Evolutionary conservation across 1,284 basidiomycete species (phyloP), one percentile per base, ranked within the genome.

Genomic region (Sphaerobolus stellatus): DNA sequence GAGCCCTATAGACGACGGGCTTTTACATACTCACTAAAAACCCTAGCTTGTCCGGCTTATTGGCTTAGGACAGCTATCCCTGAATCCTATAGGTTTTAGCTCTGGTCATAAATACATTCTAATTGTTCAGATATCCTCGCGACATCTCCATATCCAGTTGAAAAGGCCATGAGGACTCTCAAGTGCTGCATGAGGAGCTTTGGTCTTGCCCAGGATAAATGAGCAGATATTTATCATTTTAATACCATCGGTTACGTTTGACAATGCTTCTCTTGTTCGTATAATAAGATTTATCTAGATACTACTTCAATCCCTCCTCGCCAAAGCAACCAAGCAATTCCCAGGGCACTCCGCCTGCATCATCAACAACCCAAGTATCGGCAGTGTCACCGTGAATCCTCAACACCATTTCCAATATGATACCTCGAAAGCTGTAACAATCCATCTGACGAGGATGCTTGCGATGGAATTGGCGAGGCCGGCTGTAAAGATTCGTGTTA

Each of bases 361-460:
- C 25, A 75, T 75, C 61, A 75, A 72, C 56, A 70, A 71, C 47
- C 62, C 71, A 4, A 69, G 66, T 4, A 74, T 75, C 50, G 69
- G 66, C 7, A 73, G 74, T 5, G 68, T 74, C 44, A 72, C 68
- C 5, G 63, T 67, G 31, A 67, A 64, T 11, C 56, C 67, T 0
- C 74, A 76, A 59, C 66, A 71, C 59, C 72, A 75, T 56, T 68
- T 72, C 61, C 63, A 65, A 48, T 71, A 75, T 61, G 73, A 71
- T 56, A 64, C 68, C 1, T 70, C 70, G 1, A 76, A 75, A 59
- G 69, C 68, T 1, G 75, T 71, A 2, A 60, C 70, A 1, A 71
- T 71, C 30, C 73, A 74, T 22, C 64, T 76, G 14, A 73, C 57
- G 53, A 68, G 62, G 28, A 63, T 74, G 34, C 69, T 71, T 47